Conservation (phyloP, 805 yeast genomes). For the Wickerhamiella azyma region DNA sequence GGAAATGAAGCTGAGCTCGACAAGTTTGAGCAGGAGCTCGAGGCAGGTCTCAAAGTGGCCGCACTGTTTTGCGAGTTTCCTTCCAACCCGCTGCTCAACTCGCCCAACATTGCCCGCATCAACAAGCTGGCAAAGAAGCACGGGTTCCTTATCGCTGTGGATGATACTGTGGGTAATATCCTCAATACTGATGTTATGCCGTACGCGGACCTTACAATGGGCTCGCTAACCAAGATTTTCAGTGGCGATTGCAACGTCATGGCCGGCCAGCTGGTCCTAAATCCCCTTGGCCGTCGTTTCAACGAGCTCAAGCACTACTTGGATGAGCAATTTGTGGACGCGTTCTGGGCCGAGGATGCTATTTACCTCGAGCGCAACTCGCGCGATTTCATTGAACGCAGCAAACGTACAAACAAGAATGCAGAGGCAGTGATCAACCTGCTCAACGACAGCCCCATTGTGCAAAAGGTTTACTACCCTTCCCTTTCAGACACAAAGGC, state of each 20-base stretch:
- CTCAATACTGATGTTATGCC: slow-evolving; percentile 69
- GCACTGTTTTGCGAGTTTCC: slow-evolving; percentile 89
- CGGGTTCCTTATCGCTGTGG: slow-evolving; percentile 70
- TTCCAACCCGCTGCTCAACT: slow-evolving; percentile 78
- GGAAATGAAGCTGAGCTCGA: slow-evolving; percentile 56
- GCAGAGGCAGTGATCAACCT: slow-evolving; percentile 28
- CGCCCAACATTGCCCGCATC: slow-evolving; percentile 62
- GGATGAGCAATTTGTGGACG: slow-evolving; percentile 52
- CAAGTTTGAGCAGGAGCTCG: slow-evolving; percentile 48
- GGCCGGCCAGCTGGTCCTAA: slow-evolving; percentile 81
- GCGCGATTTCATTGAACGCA: slow-evolving; percentile 67
- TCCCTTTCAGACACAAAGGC: slow-evolving; percentile 35
- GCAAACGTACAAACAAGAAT: slow-evolving; percentile 28
- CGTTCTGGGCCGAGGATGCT: slow-evolving; percentile 89
- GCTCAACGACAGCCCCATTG: slow-evolving; percentile 27
- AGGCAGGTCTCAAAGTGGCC: slow-evolving; percentile 44
- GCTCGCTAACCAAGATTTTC: slow-evolving; percentile 83
- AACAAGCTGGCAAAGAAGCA: slow-evolving; percentile 52
- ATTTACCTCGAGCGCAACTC: slow-evolving; percentile 84
- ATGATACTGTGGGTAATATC: slow-evolving; percentile 90
- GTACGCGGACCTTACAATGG: slow-evolving; percentile 72
- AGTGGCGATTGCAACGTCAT: slow-evolving; percentile 91
- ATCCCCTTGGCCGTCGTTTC: slow-evolving; percentile 47
- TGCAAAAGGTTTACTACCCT: slow-evolving; percentile 65
- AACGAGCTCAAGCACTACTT: slow-evolving; percentile 34